Evolutionary conservation across 78 protist genomes (phyloP).

Genomic region (Trichosphaerium sp.): DNA sequence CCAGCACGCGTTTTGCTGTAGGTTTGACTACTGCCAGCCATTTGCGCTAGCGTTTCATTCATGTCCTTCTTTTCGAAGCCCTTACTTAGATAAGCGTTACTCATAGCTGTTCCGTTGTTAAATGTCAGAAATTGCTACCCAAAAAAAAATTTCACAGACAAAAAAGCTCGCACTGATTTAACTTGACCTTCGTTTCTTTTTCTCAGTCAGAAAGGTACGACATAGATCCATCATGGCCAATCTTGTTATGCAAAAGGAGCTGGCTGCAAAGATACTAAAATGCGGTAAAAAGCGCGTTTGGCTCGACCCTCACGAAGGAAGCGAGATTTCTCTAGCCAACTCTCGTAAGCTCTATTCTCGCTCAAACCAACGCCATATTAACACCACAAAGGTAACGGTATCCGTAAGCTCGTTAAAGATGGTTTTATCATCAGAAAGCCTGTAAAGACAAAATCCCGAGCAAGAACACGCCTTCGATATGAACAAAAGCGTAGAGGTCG

Average conservation of each 20-base stretch:
- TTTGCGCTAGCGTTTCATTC: neutral
- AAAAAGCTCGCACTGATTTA: no score
- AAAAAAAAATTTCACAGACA: no score
- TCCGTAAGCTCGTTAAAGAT: conserved; percentile 83
- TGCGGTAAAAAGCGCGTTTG: conserved; percentile 96
- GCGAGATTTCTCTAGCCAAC: conserved; percentile 91
- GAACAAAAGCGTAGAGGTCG: conserved; percentile 85
- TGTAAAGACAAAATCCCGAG: conserved; percentile 76
- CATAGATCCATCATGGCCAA: conserved; percentile 58
- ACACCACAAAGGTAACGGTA: conserved; percentile 37
- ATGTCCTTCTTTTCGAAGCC: neutral
- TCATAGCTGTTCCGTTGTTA: no score
- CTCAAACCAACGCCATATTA: no score
- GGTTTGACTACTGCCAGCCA: neutral
- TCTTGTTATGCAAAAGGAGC: conserved; percentile 87
- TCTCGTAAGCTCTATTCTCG: conserved; percentile 64
- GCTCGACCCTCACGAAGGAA: conserved; percentile 96
- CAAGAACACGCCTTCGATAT: conserved; percentile 59
- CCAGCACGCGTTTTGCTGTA: neutral
- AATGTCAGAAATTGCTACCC: no score
- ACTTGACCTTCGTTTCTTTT: neutral
- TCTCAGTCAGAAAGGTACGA: neutral
- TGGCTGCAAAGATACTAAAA: conserved; percentile 95
- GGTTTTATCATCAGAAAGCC: conserved; percentile 93
- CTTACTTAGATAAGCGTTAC: no score